These are phyloP conservation scores for Coemansia sp. DNA, from an alignment of 192 early-diverging fungal species.

Conservation along the genomic window DNA sequence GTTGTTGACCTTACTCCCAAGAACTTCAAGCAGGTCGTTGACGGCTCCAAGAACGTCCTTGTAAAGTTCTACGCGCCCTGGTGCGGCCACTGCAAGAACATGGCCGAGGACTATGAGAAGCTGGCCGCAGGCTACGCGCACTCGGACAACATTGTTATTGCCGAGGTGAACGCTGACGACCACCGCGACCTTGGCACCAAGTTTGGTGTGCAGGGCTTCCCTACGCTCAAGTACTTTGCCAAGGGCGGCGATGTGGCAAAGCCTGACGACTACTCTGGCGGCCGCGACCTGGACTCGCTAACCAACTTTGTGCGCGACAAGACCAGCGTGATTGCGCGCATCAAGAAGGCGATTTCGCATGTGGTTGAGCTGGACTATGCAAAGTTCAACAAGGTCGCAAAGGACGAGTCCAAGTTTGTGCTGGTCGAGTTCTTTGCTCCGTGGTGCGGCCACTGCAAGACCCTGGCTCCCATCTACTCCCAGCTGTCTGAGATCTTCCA, in stretches of 20 bases:
- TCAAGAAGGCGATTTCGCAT: constrained; percentile 69
- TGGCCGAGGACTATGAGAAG: constrained; percentile 77
- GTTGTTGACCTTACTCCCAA: constrained; percentile 51
- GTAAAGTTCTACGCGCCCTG: constrained; percentile 94
- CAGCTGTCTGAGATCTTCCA: constrained; percentile 81
- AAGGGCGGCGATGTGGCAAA: constrained; percentile 66
- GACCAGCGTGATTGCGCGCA: constrained; percentile 64
- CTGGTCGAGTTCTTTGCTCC: constrained; percentile 94
- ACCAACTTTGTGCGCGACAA: constrained; percentile 76
- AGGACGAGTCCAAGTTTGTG: constrained; percentile 70
- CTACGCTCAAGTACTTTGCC: constrained; percentile 93
- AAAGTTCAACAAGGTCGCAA: constrained; percentile 75
- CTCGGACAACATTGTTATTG: constrained; percentile 80
- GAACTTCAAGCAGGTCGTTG: constrained; percentile 56
- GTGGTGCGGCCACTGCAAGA: constrained; percentile 90
- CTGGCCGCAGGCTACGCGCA: constrained; percentile 76
- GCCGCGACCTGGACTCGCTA: constrained; percentile 82
- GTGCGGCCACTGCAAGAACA: constrained; percentile 84
- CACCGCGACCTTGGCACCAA: constrained; percentile 78
- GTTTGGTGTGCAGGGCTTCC: constrained; percentile 82
- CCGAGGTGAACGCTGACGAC: constrained; percentile 84
- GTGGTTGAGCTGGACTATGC: constrained; percentile 70
- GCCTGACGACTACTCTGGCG: constrained; percentile 78
- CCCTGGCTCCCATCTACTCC: constrained; percentile 82
- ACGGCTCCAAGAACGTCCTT: constrained; percentile 71